Conservation (phyloP, 1,139 yeast genomes). For the Yamadazyma friedrichii region DNA sequence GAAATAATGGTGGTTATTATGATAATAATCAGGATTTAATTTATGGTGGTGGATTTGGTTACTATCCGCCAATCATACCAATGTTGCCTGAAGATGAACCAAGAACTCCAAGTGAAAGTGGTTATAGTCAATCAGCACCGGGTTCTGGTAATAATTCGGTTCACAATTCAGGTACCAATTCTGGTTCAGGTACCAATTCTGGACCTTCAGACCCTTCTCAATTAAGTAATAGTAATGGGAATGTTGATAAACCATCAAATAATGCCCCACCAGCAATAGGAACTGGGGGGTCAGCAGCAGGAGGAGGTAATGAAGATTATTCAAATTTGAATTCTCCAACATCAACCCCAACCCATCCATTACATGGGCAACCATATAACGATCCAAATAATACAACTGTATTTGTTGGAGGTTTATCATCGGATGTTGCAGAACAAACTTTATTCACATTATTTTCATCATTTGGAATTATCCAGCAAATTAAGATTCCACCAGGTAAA, state of each 20-base stretch:
- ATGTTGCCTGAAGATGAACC: conserved; percentile 4
- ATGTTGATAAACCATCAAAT: not conserved
- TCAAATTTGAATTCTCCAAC: conserved; percentile 4
- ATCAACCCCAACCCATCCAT: conserved; percentile 5
- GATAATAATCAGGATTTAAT: conserved; percentile 2
- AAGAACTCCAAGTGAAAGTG: conserved; percentile 7
- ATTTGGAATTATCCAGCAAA: conserved; percentile 81
- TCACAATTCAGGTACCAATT: not conserved
- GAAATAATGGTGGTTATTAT: conserved; percentile 4
- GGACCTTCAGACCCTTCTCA: not conserved
- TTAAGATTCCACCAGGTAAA: conserved; percentile 87
- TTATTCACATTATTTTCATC: conserved; percentile 73
- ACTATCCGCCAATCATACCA: conserved; percentile 5
- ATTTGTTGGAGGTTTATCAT: conserved; percentile 87
- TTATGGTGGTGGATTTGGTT: conserved; percentile 4
- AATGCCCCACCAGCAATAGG: conserved; percentile 3
- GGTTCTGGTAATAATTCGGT: conserved; percentile 2
- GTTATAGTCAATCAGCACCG: conserved; percentile 9
- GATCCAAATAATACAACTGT: conserved; percentile 90
- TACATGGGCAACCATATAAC: conserved; percentile 38
- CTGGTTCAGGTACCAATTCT: not conserved
- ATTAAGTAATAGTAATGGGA: not conserved
- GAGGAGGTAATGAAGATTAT: conserved; percentile 3
- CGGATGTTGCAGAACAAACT: conserved; percentile 74
- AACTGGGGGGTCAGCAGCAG: not conserved